Evolutionary conservation across 441 rosid genomes (phyloP), one percentile per base, ranked within the genome.

Genomic region (California macrophylla): DNA sequence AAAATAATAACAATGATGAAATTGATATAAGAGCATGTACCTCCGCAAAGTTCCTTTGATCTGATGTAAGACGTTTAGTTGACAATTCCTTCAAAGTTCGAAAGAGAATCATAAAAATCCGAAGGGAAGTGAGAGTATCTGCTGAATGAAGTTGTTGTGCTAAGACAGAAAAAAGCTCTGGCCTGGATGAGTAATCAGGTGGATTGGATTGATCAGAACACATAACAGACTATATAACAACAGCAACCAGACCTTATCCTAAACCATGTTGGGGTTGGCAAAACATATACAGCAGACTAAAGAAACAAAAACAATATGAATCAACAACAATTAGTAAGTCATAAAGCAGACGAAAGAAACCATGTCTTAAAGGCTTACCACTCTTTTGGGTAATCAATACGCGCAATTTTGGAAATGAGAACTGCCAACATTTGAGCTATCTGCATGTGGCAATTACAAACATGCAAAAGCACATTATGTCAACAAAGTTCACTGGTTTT

Each of bases 371-470:
- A 72, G 23, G 38, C 16, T 15, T 82, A 86, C 96, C 96, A 95
- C 75, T 95, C 98, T 78, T 83, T 87, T 29, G 97, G 99, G 86
- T 92, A 95, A 84, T 95, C 98, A 42, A 92, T 84, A 28, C 99
- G 99, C 61, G 97, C 95, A 77, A 95, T 90, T 80, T 88, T 95
- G 40, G 99, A 92, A 73, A 92, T 78, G 64, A 92, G 95, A 68
- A 95, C 98, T 45, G 98, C 93, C 80, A 92, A 74, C 91, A 88
- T 81, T 72, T 75, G 85, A 69, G 99, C 95, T 68, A 92, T 82
- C 99, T 95, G 91, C 28, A 56, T 23, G 62, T 36, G n/a, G 66
- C 64, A 67, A 26, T 72, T 15, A 36, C n/a, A 73, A 77, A 72
- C 65, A 71, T 32, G 61, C 20, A 65, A 28, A 66, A 30, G 7